Evolutionary conservation across 2,329 filamentous ascomycete species (phyloP), one percentile per base, ranked within the genome.

Genomic region (Xylaria sp.): DNA sequence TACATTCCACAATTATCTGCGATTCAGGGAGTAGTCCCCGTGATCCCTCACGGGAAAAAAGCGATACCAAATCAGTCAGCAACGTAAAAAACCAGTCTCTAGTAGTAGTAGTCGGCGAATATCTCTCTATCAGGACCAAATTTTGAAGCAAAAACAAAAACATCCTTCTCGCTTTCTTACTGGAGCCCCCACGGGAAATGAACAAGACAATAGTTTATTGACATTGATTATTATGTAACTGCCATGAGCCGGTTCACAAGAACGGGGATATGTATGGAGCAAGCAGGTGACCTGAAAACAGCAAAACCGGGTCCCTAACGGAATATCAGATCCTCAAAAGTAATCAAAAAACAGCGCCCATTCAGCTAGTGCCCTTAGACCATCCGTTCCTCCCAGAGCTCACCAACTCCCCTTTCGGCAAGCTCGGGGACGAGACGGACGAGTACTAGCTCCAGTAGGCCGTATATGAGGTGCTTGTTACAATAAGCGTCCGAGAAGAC

Each of bases 381-480:
- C 47, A 92, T 78, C 68, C 91, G 82, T 74, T 92, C 89, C 64
- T 85, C 86, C 82, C 89, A 84, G 58, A 96, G 75, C 68, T 91
- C 89, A 58, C 80, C 79, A 35, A 91, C 82, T 44, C 86, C 85
- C 71, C 84, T 86, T 68, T 91, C 88, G 57, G 81, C 81, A 68
- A 97, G 73, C 76, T 99, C 94, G 3, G 94, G 94, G 70, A 96
- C 83, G 63, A 97, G 74, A 65, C 88, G 85, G 59, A 91, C 83
- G n/a, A 97, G 78, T 1, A 96, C 72, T 59, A 93, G 76, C 76
- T 99, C 94, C 39, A 97, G 76, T 52, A 94, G 79, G 50, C 85
- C 81, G 70, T 96, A 96, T 67, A 96, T 78, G 37, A 97, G 78
- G 76, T 97, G 92, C 76, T 92, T 95, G 76, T 99, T 99, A 75